These are phyloP conservation scores for Xylariales sp. DNA, from an alignment of 2,329 filamentous ascomycete species.

Conservation along the genomic window DNA sequence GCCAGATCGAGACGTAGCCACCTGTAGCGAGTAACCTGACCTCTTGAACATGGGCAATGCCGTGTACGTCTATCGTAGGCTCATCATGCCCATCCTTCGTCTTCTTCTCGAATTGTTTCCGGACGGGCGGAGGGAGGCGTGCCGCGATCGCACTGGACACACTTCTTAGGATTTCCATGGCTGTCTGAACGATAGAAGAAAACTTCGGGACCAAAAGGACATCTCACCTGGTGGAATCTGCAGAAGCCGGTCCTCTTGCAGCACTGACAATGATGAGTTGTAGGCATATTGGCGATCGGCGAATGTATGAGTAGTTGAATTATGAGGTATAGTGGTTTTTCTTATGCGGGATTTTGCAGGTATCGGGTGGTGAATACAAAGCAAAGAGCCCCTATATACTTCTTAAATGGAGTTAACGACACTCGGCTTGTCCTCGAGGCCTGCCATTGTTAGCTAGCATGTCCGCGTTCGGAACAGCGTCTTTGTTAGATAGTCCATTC, in stretches of 20 bases:
- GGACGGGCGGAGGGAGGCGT: neutral
- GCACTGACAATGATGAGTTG: slow-evolving; percentile 13
- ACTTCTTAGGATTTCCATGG: slow-evolving; percentile 12
- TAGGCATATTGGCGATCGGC: neutral
- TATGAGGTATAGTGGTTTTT: too few species aligned
- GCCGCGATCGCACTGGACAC: slow-evolving; percentile 7
- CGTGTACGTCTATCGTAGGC: neutral
- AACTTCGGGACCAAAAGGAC: slow-evolving; percentile 16
- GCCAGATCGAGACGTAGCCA: slow-evolving; percentile 22
- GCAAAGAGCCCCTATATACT: too few species aligned
- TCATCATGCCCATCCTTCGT: neutral
- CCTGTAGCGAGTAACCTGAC: slow-evolving; percentile 8
- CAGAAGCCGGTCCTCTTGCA: slow-evolving; percentile 10
- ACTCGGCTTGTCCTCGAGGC: too few species aligned
- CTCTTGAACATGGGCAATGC: slow-evolving; percentile 3
- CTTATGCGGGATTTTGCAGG: too few species aligned
- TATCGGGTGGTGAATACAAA: too few species aligned
- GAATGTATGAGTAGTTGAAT: too few species aligned
- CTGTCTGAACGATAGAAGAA: slow-evolving; percentile 9
- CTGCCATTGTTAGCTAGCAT: too few species aligned
- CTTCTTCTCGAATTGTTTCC: too few species aligned
- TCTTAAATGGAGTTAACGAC: too few species aligned
- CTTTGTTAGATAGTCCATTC: too few species aligned
- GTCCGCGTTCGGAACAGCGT: too few species aligned
- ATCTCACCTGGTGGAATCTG: neutral